phyloP scores from a whole-genome alignment of 768 basidiomycete species.

The Pisolithus albus region DNA sequence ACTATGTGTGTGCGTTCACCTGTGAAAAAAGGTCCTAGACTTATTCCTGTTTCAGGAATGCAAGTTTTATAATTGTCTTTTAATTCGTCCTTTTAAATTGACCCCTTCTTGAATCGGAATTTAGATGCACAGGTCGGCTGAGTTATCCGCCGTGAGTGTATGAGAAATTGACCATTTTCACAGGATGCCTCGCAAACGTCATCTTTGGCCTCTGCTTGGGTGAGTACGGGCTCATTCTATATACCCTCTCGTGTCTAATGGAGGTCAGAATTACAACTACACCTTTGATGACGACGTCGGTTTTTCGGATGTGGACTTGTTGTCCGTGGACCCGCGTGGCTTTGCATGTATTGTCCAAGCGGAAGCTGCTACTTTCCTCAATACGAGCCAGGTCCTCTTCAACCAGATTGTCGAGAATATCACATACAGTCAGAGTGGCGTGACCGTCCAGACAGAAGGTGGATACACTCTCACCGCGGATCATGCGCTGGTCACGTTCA shows the following conservation, averaged over 20 bases:
- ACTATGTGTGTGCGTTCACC: constrained; percentile 20
- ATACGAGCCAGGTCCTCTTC: constrained; percentile 38
- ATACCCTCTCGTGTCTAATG: constrained; percentile 1
- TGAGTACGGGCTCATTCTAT: constrained; percentile 17
- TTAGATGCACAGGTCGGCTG: constrained; percentile 24
- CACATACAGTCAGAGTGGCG: constrained; percentile 37
- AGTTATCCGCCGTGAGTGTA: not conserved
- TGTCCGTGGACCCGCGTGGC: constrained; percentile 57
- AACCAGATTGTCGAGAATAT: constrained; percentile 47
- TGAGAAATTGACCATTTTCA: constrained; percentile 30
- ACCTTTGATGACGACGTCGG: constrained; percentile 46
- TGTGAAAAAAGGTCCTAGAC: too few relatives aligned
- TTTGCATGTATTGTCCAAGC: constrained; percentile 50
- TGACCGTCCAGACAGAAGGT: constrained; percentile 40
- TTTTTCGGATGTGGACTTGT: constrained; percentile 46
- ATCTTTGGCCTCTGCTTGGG: constrained; percentile 60
- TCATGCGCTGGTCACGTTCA: constrained; percentile 62
- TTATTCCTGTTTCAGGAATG: constrained; percentile 21
- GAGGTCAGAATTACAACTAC: constrained; percentile 51
- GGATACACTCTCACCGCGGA: constrained; percentile 43
- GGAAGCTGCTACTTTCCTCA: constrained; percentile 52
- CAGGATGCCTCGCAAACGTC: constrained; percentile 58
- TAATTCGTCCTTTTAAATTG: not conserved
- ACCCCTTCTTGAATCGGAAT: not conserved
- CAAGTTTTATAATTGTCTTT: constrained; percentile 6